Percentiles rank a stretch among this genome's conserved stretches.
These are phyloP conservation scores for Kurtzmaniella cleridarum DNA, from an alignment of 805 yeast genomes.

Conservation along the genomic window DNA sequence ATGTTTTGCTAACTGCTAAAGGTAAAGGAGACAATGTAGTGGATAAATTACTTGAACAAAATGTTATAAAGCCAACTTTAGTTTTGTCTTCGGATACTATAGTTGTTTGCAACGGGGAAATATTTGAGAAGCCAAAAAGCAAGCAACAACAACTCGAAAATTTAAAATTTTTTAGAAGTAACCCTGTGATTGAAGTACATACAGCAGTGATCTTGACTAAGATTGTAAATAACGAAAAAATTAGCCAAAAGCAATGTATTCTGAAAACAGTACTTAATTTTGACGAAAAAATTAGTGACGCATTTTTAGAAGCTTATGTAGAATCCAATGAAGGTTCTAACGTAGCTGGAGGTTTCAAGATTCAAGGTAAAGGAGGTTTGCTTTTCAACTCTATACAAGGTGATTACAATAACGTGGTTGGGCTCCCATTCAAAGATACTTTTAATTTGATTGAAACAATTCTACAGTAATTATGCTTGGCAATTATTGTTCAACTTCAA, in stretches of 20 bases:
- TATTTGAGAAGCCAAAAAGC: conserved; percentile 72
- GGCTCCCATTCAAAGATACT: conserved; percentile 68
- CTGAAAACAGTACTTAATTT: conserved; percentile 43
- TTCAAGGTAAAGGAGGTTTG: conserved; percentile 68
- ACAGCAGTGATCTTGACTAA: conserved; percentile 28
- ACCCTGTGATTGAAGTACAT: conserved; percentile 22
- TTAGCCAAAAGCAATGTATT: conserved; percentile 5
- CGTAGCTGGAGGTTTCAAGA: conserved; percentile 92
- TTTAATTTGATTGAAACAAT: conserved; percentile 36
- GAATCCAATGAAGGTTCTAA: conserved; percentile 65
- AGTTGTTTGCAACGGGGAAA: conserved; percentile 47
- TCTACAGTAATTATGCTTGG: not conserved
- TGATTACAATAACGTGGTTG: conserved; percentile 83
- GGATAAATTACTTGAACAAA: conserved; percentile 19
- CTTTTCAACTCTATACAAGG: conserved; percentile 64
- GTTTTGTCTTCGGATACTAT: conserved; percentile 62
- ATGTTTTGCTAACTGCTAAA: conserved; percentile 66
- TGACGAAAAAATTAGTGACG: conserved; percentile 40
- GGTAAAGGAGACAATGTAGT: conserved; percentile 47
- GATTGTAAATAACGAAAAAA: conserved; percentile 6
- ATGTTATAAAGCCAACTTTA: conserved; percentile 16
- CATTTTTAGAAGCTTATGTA: conserved; percentile 58
- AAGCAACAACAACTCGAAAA: conserved; percentile 22
- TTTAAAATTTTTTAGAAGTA: conserved; percentile 19
- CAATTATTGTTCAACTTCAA: too few species aligned